These are phyloP conservation scores for Kwoniella bestiolae DNA, from an alignment of 768 basidiomycete species.

Conservation along the genomic window DNA sequence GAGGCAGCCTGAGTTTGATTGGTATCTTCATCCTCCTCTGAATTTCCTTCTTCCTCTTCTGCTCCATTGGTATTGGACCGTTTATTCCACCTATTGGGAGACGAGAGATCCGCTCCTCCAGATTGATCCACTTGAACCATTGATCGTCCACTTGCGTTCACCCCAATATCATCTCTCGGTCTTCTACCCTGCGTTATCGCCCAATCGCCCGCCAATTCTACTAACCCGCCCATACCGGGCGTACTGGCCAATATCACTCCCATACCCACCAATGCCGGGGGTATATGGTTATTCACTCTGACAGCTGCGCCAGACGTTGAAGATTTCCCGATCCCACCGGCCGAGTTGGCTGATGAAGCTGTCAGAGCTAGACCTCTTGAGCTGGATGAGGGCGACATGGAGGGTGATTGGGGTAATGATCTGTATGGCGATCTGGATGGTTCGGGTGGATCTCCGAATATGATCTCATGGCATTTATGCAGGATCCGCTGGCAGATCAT, in stretches of 20 bases:
- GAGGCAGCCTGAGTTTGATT: not conserved
- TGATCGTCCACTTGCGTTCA: slow-evolving; percentile 29
- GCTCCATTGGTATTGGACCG: not conserved
- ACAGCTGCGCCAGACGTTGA: not conserved
- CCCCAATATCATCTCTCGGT: slow-evolving; percentile 44
- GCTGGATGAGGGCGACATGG: slow-evolving; percentile 47
- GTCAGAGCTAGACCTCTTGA: slow-evolving; percentile 7
- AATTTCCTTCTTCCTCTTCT: slow-evolving; percentile 7
- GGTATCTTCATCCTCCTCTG: slow-evolving; percentile 12
- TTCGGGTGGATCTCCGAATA: slow-evolving; percentile 82
- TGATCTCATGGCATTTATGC: slow-evolving; percentile 91
- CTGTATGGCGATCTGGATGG: slow-evolving; percentile 72
- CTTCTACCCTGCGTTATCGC: slow-evolving; percentile 84
- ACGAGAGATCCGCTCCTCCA: slow-evolving; percentile 48
- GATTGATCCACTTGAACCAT: slow-evolving; percentile 63
- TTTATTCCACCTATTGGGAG: slow-evolving; percentile 12
- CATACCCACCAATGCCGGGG: slow-evolving; percentile 81
- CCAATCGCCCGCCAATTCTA: slow-evolving; percentile 75
- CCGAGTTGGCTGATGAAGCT: slow-evolving; percentile 57
- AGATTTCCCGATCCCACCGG: not conserved
- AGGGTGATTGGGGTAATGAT: slow-evolving; percentile 62
- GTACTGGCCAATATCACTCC: slow-evolving; percentile 76
- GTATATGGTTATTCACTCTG: slow-evolving; percentile 71
- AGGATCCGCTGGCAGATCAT: slow-evolving; percentile 87
- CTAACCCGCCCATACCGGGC: slow-evolving; percentile 75